phyloP scores from a whole-genome alignment of 805 yeast genomes.

The Nakazawaea ernobii region DNA sequence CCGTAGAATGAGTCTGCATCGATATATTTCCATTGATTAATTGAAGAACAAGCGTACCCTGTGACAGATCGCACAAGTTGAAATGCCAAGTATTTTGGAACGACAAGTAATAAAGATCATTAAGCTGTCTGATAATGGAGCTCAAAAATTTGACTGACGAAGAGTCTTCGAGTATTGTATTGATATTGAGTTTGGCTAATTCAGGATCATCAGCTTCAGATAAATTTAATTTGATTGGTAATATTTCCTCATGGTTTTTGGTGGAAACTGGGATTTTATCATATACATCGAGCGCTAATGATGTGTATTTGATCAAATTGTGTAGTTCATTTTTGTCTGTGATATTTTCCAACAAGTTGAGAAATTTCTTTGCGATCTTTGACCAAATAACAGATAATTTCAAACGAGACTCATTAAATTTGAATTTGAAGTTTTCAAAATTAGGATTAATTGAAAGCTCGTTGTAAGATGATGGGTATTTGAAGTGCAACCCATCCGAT shows the following conservation, averaged over 20 bases:
- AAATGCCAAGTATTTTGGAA: constrained; percentile 76
- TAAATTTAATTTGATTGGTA: constrained; percentile 22
- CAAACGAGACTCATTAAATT: constrained; percentile 55
- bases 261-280: constrained; percentile 54
- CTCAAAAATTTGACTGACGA: constrained; percentile 28
- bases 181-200: background rate
- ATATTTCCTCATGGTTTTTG: constrained; percentile 26
- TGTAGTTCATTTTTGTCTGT: constrained; percentile 24
- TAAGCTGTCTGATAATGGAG: constrained; percentile 40
- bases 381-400: constrained; percentile 63
- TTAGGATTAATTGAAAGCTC: constrained; percentile 60
- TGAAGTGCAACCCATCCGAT: constrained; percentile 67
- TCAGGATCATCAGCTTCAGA: constrained; percentile 12
- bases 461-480: constrained; percentile 65
- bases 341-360: constrained; percentile 30
- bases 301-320: constrained; percentile 39
- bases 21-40: constrained; percentile 41
- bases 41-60: constrained; percentile 42
- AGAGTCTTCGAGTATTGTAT: background rate
- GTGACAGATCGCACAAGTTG: constrained; percentile 56
- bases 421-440: constrained; percentile 56
- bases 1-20: constrained; percentile 49
- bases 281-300: constrained; percentile 53
- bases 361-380: constrained; percentile 48
- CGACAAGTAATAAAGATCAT: constrained; percentile 57